Base-by-base conservation (phyloP, 768 basidiomycete genomes). In the Gloeostereum incarnatum region DNA sequence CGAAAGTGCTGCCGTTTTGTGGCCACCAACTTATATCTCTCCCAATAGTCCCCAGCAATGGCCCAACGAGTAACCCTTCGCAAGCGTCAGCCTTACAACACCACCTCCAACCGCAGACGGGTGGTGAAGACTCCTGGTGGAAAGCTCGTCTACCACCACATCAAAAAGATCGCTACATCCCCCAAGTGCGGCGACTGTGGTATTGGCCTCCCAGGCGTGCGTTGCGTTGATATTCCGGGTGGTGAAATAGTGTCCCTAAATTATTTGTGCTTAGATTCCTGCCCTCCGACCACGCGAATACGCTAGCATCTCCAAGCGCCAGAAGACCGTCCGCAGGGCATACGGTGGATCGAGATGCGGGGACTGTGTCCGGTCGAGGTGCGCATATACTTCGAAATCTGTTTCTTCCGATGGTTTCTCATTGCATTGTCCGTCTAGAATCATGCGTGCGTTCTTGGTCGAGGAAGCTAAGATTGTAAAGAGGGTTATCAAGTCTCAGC, bases 391-490 rank as follows among this genome's bases (percentile, higher is more conserved):
- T 32, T 5, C 20, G 19, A 26, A 41, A 48, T 29, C 20, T 13
- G 18, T 36, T n/a, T 25, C 18, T 13, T 9, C 20, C n/a, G 13
- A 10, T 32, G 17, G 10, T 29, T 9, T 41, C 27, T 20, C 31
- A 1, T 4, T 13, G 13, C 23, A 39, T 35, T n/a, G 24, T 16
- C 19, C 2, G 6, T 35, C 0, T 46, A 97, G 96, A 46, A 93
- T 99, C 52, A 83, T 98, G 51, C 88, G 96, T 43, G 92, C 96
- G 46, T 99, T 99, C 81, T 68, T 99, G 44, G 88, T 99, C 27
- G 96, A 98, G 73, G 96, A 99, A 72, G 96, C 96, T 31, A 98
- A 98, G 74, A 98, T 99, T 53, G 96, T 99, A 58, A 99, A 99
- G 82, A 84, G 78, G 68, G 94, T 98, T 51, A 92, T 97, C 75